Evolutionary conservation across 106 monocot genomes (phyloP).

Genomic region (Acorus gramineus): DNA sequence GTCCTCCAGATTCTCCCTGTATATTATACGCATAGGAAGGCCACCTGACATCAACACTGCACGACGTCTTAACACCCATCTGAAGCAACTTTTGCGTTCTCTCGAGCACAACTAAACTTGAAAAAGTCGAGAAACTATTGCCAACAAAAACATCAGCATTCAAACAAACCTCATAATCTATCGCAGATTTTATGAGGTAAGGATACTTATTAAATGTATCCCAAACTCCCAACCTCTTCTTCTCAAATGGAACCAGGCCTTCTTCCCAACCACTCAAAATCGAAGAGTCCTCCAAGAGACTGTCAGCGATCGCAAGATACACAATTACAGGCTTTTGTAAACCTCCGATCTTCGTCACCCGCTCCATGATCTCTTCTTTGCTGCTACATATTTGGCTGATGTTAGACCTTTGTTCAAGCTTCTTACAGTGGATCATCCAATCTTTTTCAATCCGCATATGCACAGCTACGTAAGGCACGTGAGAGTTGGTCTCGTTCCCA

Average conservation of each 20-base stretch:
- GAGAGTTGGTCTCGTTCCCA: not conserved
- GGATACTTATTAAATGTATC: slow-evolving; percentile 57
- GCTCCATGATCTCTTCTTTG: slow-evolving; percentile 63
- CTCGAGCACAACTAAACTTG: slow-evolving; percentile 67
- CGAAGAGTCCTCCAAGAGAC: slow-evolving; percentile 64
- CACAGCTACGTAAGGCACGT: slow-evolving; percentile 64
- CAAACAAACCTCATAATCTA: slow-evolving; percentile 81
- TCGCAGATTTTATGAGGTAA: slow-evolving; percentile 82
- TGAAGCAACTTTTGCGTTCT: slow-evolving; percentile 54
- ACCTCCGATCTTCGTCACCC: slow-evolving; percentile 33
- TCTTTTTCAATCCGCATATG: slow-evolving; percentile 98
- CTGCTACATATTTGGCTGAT: slow-evolving; percentile 82
- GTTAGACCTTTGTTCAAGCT: slow-evolving; percentile 57
- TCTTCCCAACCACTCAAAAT: slow-evolving; percentile 69
- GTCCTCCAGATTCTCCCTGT: slow-evolving; percentile 33
- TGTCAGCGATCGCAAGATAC: slow-evolving; percentile 87
- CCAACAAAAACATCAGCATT: slow-evolving; percentile 80
- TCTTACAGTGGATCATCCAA: slow-evolving; percentile 98
- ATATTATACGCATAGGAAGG: slow-evolving; percentile 86
- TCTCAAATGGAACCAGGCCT: slow-evolving; percentile 72
- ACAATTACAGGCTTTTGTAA: slow-evolving; percentile 40
- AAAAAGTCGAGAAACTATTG: slow-evolving; percentile 95
- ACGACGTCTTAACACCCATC: slow-evolving; percentile 25
- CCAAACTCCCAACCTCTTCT: slow-evolving; percentile 73
- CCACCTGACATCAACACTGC: slow-evolving; percentile 15